Conservation (phyloP, 2,329 filamentous ascomycete genomes). For the Plectosphaerella plurivora region DNA sequence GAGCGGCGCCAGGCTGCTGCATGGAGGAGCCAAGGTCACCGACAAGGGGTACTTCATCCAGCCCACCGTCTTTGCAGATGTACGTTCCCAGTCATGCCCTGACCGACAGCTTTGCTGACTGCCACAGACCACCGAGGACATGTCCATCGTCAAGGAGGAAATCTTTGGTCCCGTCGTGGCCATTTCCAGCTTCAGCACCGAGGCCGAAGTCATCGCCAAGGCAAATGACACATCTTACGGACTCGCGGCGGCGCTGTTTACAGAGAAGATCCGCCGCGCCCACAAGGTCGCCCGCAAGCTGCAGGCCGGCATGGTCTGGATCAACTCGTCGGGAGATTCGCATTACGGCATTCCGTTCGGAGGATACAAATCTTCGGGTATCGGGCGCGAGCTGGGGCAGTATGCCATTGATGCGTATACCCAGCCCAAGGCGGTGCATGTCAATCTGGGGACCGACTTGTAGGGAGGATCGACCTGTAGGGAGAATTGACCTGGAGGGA, state of each 20-base stretch:
- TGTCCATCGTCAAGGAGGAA: conserved; percentile 22
- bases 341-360: conserved; percentile 22
- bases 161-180: conserved; percentile 23
- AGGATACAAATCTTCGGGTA: conserved; percentile 12
- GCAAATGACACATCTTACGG: conserved; percentile 44
- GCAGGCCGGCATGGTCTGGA: conserved; percentile 44
- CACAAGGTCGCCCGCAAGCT: conserved; percentile 40
- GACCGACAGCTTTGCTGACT: background rate
- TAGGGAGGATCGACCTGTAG: too few species aligned
- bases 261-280: conserved; percentile 40
- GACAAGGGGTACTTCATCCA: conserved; percentile 18
- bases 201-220: conserved; percentile 17
- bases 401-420: conserved; percentile 1
- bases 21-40: conserved; percentile 37
- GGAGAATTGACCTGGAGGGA: too few species aligned
- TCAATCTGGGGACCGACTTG: background rate
- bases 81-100: conserved; percentile 6
- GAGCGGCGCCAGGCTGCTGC: conserved; percentile 54
- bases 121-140: conserved; percentile 13
- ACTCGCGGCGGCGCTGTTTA: conserved; percentile 51
- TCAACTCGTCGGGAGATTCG: conserved; percentile 21
- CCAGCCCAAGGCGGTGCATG: conserved; percentile 1
- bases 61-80: conserved; percentile 17
- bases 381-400: conserved; percentile 3
- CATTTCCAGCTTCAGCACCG: conserved; percentile 18